A percentile compares a stretch with the other conserved stretches of the same genome.
phyloP scores from a whole-genome alignment of 257 asterid species.

The Prunella vulgaris region DNA sequence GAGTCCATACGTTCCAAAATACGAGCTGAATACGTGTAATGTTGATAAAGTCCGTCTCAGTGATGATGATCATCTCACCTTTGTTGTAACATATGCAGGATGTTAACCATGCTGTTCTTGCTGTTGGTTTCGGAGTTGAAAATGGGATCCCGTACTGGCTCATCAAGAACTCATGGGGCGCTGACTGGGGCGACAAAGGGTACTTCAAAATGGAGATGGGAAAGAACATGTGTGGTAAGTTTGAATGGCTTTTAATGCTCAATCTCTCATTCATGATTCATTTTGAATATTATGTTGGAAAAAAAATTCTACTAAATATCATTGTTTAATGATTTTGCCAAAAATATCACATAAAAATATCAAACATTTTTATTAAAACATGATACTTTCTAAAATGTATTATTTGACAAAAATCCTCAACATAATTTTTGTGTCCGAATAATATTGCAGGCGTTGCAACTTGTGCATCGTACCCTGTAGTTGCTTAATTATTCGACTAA shows the following conservation, averaged over 20 bases:
- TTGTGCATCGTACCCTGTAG: slow-evolving; percentile 68
- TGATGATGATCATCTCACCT: not conserved
- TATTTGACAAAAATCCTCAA: too few relatives aligned
- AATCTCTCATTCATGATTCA: not conserved
- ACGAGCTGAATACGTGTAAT: not conserved
- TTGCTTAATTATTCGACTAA: slow-evolving; percentile 27
- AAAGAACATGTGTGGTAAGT: slow-evolving; percentile 95
- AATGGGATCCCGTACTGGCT: slow-evolving; percentile 81
- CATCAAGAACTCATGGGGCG: slow-evolving; percentile 97
- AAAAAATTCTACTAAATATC: too few relatives aligned
- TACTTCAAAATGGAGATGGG: slow-evolving; percentile 98
- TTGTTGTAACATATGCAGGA: slow-evolving; percentile 41
- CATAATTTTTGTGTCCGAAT: not conserved
- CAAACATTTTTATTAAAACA: too few relatives aligned
- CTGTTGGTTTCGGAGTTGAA: slow-evolving; percentile 94
- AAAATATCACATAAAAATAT: too few relatives aligned
- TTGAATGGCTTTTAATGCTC: not conserved
- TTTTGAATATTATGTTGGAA: not conserved
- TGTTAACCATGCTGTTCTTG: slow-evolving; percentile 95
- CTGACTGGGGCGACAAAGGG: slow-evolving; percentile 83
- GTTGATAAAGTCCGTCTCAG: not conserved
- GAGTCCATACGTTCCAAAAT: slow-evolving; percentile 13
- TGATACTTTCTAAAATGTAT: too few relatives aligned
- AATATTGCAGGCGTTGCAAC: slow-evolving; percentile 58
- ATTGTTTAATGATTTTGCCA: too few relatives aligned